A percentile compares a stretch with the other conserved stretches of the same genome.
phyloP scores from a whole-genome alignment of 306 rosid genomes.

The Cyamopsis tetragonoloba region DNA sequence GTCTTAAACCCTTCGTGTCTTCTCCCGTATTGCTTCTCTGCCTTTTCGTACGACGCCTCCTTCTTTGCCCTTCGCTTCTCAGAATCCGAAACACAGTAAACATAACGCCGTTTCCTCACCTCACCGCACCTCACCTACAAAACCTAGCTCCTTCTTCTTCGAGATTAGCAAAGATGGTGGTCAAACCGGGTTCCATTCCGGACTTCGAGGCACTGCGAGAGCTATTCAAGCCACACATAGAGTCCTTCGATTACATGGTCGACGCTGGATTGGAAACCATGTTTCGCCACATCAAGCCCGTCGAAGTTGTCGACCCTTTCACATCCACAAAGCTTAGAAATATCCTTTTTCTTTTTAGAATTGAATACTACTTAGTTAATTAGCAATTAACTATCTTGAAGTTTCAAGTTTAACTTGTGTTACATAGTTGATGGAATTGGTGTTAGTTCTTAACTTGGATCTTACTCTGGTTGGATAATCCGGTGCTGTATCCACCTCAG shows the following conservation, averaged over 20 bases:
- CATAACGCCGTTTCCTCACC: background rate
- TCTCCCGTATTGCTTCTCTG: background rate
- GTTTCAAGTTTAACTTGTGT: background rate
- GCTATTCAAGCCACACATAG: conserved; percentile 70
- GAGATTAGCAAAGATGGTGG: conserved; percentile 27
- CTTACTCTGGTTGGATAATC: conserved; percentile 60
- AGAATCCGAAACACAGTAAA: background rate
- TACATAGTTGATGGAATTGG: background rate
- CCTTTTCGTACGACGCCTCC: background rate
- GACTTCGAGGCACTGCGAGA: conserved; percentile 46
- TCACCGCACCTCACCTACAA: background rate
- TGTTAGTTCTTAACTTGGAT: conserved; percentile 49
- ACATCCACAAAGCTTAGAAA: conserved; percentile 50
- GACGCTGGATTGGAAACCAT: conserved; percentile 50
- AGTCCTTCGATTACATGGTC: conserved; percentile 66
- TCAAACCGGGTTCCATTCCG: conserved; percentile 12
- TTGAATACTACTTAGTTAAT: background rate
- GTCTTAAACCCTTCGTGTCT: conserved; percentile 25
- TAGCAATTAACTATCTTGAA: background rate
- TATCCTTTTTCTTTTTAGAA: conserved; percentile 51
- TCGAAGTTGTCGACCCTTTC: conserved; percentile 41
- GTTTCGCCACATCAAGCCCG: conserved; percentile 44
- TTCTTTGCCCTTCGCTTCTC: background rate
- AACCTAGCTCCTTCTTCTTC: background rate
- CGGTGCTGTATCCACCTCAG: conserved; percentile 44